Percentiles rank a stretch among this genome's conserved stretches.
Conservation (phyloP, 1,139 yeast species). For the Yamadazyma friedrichii region DNA sequence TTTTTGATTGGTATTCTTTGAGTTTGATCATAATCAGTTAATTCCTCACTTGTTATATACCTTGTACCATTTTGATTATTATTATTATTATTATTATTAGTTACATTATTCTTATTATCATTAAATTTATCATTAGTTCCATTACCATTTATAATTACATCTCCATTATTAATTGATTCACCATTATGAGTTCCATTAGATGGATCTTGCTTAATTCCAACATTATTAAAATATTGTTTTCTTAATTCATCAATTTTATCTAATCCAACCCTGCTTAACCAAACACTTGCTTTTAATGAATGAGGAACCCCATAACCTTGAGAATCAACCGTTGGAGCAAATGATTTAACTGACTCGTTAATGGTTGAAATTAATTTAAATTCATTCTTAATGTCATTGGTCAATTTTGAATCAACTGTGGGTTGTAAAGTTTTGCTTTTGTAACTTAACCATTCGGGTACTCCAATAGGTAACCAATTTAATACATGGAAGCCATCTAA, state of each 20-base stretch:
- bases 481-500: constrained; percentile 79
- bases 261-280: constrained; percentile 76
- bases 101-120: not conserved
- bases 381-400: constrained; percentile 17
- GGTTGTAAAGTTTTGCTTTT: constrained; percentile 31
- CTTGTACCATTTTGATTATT: constrained; percentile 4
- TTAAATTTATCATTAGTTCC: constrained; percentile 2
- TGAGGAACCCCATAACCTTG: constrained; percentile 64
- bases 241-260: constrained; percentile 44
- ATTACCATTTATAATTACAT: not conserved
- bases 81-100: not conserved
- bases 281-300: constrained; percentile 63
- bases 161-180: not conserved
- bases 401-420: constrained; percentile 22
- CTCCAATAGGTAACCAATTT: constrained; percentile 78
- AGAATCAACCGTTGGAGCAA: constrained; percentile 80
- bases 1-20: constrained; percentile 27
- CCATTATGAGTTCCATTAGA: constrained; percentile 1
- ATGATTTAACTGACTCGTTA: constrained; percentile 59
- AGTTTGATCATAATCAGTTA: constrained; percentile 13
- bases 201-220: constrained; percentile 10
- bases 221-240: constrained; percentile 21
- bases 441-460: constrained; percentile 78
- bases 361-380: constrained; percentile 16
- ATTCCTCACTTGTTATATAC: constrained; percentile 10